Conservation (phyloP, 768 basidiomycete species). For the Panaeolus cyanescens region DNA sequence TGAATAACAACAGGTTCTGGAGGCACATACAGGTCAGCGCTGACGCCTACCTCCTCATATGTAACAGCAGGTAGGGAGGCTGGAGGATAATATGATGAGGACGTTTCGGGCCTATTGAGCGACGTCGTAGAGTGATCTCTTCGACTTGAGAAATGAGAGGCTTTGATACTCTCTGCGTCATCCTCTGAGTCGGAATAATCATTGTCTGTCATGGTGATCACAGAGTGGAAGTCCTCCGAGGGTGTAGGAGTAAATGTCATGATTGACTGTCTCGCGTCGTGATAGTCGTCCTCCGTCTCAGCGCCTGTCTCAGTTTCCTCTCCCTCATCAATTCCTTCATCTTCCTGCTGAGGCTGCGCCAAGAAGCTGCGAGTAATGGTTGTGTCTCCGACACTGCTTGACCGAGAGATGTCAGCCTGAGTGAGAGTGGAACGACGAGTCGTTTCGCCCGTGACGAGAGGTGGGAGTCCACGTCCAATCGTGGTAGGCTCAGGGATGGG, state of each 20-base stretch:
- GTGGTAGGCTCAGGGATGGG: conserved; percentile 24
- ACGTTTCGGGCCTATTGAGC: conserved; percentile 20
- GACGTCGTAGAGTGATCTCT: conserved; percentile 29
- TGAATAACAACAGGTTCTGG: conserved; percentile 36
- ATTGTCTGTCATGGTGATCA: conserved; percentile 71
- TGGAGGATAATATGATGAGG: conserved; percentile 37
- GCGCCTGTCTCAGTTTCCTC: conserved; percentile 70
- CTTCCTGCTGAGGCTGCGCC: conserved; percentile 31
- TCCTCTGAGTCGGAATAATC: conserved; percentile 58
- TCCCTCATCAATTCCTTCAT: conserved; percentile 35
- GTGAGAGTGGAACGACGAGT: conserved; percentile 48
- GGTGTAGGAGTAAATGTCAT: conserved; percentile 69
- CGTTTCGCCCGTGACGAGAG: conserved; percentile 17
- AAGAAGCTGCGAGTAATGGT: conserved; percentile 44
- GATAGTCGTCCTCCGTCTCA: conserved; percentile 76
- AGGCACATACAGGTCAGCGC: conserved; percentile 37
- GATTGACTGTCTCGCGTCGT: conserved; percentile 75
- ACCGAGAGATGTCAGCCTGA: conserved; percentile 40
- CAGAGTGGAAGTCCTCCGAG: conserved; percentile 77
- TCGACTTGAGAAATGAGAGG: conserved; percentile 42
- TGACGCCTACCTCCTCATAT: conserved; percentile 54
- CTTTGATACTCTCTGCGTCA: conserved; percentile 78
- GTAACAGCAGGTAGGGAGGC: conserved; percentile 29
- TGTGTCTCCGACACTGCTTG: conserved; percentile 34
- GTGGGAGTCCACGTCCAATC: conserved; percentile 21